These are phyloP conservation scores for Medicago lupulina DNA, from an alignment of 306 rosid genomes.

Conservation along the genomic window DNA sequence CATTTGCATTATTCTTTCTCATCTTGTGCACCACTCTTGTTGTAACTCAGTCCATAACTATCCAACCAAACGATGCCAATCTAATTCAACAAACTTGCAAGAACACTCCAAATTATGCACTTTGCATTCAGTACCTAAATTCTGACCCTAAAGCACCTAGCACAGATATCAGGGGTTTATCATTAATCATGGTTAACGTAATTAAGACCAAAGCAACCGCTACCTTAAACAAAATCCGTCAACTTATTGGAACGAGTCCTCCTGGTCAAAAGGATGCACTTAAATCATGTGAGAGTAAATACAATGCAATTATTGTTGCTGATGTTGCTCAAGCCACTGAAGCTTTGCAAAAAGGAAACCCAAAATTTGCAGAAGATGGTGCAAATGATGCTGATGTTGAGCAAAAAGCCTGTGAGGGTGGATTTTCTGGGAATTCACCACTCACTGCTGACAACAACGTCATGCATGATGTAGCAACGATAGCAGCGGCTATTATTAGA, in stretches of 20 bases:
- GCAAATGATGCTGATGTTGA: constrained; percentile 45
- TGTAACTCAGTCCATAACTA: constrained; percentile 4
- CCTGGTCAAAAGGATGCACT: constrained; percentile 5
- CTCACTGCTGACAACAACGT: constrained; percentile 38
- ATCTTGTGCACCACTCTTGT: constrained; percentile 15
- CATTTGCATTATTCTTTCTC: neutral
- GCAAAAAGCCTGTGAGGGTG: constrained; percentile 39
- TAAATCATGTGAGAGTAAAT: constrained; percentile 21
- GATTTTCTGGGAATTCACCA: constrained; percentile 49
- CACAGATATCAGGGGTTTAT: constrained; percentile 48
- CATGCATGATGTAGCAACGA: constrained; percentile 32
- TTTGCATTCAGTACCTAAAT: constrained; percentile 46
- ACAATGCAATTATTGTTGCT: constrained; percentile 39
- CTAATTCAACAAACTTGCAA: constrained; percentile 50
- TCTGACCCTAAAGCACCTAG: constrained; percentile 41
- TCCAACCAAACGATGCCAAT: neutral
- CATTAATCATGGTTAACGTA: constrained; percentile 46
- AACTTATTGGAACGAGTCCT: neutral
- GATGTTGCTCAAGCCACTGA: constrained; percentile 48
- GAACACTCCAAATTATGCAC: constrained; percentile 46
- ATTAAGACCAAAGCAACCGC: constrained; percentile 41
- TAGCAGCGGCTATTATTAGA: constrained; percentile 44
- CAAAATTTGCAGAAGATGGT: constrained; percentile 49
- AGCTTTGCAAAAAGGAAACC: constrained; percentile 44
- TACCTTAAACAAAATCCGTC: constrained; percentile 14